Percentiles rank a stretch among this genome's conserved stretches.
These are phyloP conservation scores for Gastrolobium villosum DNA, from an alignment of 306 rosid species.

Conservation along the genomic window DNA sequence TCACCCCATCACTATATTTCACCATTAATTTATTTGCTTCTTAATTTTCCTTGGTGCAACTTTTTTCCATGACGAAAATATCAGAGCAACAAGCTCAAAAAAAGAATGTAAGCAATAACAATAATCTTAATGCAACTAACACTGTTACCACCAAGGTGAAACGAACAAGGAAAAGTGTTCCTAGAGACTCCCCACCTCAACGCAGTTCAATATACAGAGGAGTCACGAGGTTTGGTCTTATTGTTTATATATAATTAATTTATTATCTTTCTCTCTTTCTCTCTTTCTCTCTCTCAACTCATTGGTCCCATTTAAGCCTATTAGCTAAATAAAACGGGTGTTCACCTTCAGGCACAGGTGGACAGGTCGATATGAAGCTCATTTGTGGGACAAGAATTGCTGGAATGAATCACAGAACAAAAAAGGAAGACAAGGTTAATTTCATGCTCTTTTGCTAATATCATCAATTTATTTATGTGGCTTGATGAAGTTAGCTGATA, in stretches of 20 bases:
- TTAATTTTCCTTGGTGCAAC: too few species aligned
- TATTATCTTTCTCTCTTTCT: neutral
- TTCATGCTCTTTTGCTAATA: neutral
- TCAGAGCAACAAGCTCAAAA: constrained; percentile 47
- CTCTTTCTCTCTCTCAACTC: neutral
- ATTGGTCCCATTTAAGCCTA: neutral
- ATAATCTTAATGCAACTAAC: constrained; percentile 12
- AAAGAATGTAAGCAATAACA: constrained; percentile 31
- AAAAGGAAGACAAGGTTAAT: constrained; percentile 80
- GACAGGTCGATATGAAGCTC: constrained; percentile 61
- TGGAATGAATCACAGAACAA: constrained; percentile 83
- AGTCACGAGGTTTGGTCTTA: constrained; percentile 64
- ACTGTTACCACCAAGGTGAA: constrained; percentile 47
- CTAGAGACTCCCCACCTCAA: constrained; percentile 64
- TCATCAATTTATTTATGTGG: neutral
- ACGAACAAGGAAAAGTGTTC: constrained; percentile 67
- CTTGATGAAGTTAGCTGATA: neutral
- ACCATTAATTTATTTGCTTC: neutral
- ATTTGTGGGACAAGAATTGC: constrained; percentile 86
- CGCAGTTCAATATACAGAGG: constrained; percentile 76
- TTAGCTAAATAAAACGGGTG: neutral
- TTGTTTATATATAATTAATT: neutral
- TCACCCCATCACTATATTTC: constrained; percentile 20
- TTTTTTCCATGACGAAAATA: constrained; percentile 62
- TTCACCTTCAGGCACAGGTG: neutral